Evolutionary conservation across 1,284 basidiomycete species (phyloP), one percentile per base, ranked within the genome.

Genomic region (Fistulinella cinereoalba): DNA sequence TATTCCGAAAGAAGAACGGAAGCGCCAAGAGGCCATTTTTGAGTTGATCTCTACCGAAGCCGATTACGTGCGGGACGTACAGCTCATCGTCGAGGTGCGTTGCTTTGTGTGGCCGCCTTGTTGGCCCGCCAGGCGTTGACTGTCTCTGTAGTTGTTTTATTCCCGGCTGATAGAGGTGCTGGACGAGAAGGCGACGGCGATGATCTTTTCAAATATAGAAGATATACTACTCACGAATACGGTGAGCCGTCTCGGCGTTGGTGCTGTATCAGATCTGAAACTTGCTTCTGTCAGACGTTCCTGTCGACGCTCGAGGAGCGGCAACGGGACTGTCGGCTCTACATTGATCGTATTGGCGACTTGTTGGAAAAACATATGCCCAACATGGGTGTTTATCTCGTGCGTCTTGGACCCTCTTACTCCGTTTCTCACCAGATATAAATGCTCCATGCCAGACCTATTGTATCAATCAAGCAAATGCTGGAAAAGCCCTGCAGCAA

Each of bases 131-230:
- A n/a, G 36, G 23, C n/a, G 12, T 4, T 11, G 36, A 13, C n/a
- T 2, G 16, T 13, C 8, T 6, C 4, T 27, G 24, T 44, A 85
- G 80, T 72, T 88, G 13, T 98, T 96, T 69, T 97, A 94, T 70
- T 83, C 83, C 1, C 81, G 79, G 50, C 73, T 97, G 67, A 69
- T 95, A 39, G 69, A 78, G 0, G 61, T 89, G 19, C 71, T 97
- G n/a, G 85, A 88, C 13, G 74, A 76, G 44, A 91, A 91, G 61
- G 89, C 88, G 3, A 76, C 85, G 15, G 83, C 79, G 0, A 88
- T 88, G 38, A 85, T 98, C 25, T 98, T 98, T 61, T 90, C 89
- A 13, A 97, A 97, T 57, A 77, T 97, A 23, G 94, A 97, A 61
- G 92, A 95, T 55, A 85, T 96, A 45, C 72, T 96, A 8, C 70